These are phyloP conservation scores for Dittrichia graveolens DNA, from an alignment of 129 eudicot species.

Conservation along the genomic window DNA sequence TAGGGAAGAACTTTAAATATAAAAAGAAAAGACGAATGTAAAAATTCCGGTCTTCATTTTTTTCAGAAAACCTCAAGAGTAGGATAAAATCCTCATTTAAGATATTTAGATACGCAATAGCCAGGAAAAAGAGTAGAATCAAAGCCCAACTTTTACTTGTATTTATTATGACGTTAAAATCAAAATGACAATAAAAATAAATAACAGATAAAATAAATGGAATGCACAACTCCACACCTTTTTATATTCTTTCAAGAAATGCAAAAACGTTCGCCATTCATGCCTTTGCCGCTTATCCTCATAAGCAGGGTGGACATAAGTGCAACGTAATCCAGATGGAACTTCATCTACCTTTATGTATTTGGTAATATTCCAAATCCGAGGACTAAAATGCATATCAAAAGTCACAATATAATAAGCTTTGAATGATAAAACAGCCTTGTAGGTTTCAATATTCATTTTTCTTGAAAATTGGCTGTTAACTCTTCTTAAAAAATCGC, in stretches of 20 bases:
- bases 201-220: neutral
- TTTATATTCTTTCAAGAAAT: constrained; percentile 32
- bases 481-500: no score
- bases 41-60: neutral
- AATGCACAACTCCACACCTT: constrained; percentile 42
- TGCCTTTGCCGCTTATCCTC: constrained; percentile 41
- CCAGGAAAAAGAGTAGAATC: neutral
- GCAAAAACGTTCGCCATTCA: constrained; percentile 53
- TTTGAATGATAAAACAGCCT: constrained; percentile 11
- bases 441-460: neutral
- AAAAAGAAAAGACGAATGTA: neutral
- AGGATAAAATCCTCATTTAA: no score
- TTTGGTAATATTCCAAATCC: constrained; percentile 37
- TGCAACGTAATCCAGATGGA: constrained; percentile 36
- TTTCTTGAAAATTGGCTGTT: no score
- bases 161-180: neutral
- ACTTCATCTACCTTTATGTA: constrained; percentile 23
- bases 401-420: neutral
- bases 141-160: neutral
- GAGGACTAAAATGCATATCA: constrained; percentile 33
- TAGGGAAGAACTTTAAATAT: neutral
- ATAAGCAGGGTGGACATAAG: constrained; percentile 35
- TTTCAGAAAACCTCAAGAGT: neutral
- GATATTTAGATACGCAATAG: neutral
- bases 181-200: neutral